These are phyloP conservation scores for Fusarium oligoseptatum DNA, from an alignment of 2,329 filamentous ascomycete species.

Conservation along the genomic window DNA sequence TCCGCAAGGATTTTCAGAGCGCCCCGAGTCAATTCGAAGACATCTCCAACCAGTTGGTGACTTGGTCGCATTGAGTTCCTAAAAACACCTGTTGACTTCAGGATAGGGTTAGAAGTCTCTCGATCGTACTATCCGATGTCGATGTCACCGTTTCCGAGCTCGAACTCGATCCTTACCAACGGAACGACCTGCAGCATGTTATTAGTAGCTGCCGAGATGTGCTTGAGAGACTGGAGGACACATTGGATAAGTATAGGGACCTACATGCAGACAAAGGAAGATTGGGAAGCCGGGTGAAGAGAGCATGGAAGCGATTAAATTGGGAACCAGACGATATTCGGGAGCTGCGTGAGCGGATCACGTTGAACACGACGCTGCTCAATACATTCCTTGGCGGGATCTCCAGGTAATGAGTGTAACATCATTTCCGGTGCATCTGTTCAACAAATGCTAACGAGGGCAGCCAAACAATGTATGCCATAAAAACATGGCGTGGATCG, in stretches of 20 bases:
- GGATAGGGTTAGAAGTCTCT: neutral
- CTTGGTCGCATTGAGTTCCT: neutral
- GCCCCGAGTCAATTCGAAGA: neutral
- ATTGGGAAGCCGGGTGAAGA: neutral
- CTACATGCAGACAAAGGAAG: neutral
- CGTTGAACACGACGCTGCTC: neutral
- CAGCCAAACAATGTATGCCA: neutral
- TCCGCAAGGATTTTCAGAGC: neutral
- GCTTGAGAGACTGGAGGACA: neutral
- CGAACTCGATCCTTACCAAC: slow-evolving; percentile 1
- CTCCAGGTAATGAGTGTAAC: neutral
- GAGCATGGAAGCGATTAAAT: neutral
- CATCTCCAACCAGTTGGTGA: neutral
- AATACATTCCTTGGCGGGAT: neutral
- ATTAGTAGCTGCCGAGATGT: neutral
- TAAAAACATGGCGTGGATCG: neutral
- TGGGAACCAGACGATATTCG: slow-evolving; percentile 6
- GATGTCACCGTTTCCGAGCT: neutral
- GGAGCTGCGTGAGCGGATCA: slow-evolving; percentile 1
- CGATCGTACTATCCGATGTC: slow-evolving; percentile 1
- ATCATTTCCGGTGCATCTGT: neutral
- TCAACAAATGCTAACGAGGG: neutral
- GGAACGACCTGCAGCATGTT: neutral
- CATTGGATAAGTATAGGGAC: neutral
- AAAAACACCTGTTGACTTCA: neutral